Percentiles rank a stretch among this genome's conserved stretches.
Evolutionary conservation across 2,329 filamentous ascomycete species (phyloP).

Genomic region (Didymella pinodella): DNA sequence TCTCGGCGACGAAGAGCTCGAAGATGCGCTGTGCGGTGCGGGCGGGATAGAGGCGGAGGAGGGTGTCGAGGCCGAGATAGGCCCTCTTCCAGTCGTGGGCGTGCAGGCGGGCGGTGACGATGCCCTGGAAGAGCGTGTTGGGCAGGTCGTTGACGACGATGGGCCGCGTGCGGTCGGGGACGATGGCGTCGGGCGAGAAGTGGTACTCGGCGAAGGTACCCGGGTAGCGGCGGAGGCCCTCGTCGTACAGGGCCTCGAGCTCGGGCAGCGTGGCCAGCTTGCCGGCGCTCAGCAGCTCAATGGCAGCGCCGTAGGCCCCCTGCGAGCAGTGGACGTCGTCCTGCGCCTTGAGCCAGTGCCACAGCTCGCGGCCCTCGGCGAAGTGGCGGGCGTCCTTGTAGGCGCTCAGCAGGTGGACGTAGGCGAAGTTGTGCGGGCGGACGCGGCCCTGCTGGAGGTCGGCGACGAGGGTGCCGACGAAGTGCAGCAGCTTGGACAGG

Average conservation of each 20-base stretch:
- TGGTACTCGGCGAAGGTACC: conserved; percentile 58
- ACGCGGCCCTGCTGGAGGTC: conserved; percentile 51
- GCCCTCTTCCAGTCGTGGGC: conserved; percentile 57
- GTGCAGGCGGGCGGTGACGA: conserved; percentile 57
- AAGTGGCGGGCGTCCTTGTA: conserved; percentile 57
- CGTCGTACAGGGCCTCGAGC: conserved; percentile 56
- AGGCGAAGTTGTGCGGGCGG: conserved; percentile 49
- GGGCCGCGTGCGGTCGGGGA: conserved; percentile 52
- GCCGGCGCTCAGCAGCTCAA: conserved; percentile 57
- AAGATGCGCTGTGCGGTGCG: conserved; percentile 54
- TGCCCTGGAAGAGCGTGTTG: conserved; percentile 57
- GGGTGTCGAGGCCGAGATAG: conserved; percentile 60
- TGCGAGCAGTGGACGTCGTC: conserved; percentile 53
- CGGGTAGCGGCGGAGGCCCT: conserved; percentile 58
- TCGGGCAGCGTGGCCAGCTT: conserved; percentile 50
- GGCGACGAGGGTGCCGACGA: conserved; percentile 51
- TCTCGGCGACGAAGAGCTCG: conserved; percentile 55
- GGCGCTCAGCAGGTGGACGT: conserved; percentile 57
- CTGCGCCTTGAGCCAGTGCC: conserved; percentile 57
- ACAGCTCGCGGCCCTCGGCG: conserved; percentile 53
- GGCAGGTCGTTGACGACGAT: conserved; percentile 49
- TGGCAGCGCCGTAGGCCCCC: conserved; percentile 58
- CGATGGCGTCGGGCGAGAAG: conserved; percentile 56
- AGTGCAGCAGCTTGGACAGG: conserved; percentile 30
- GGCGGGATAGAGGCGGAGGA: conserved; percentile 57